A percentile compares a stretch with the other conserved stretches of the same genome.
Conservation (phyloP, 176 grass and related monocot genomes). For the Chloris gayana region DNA sequence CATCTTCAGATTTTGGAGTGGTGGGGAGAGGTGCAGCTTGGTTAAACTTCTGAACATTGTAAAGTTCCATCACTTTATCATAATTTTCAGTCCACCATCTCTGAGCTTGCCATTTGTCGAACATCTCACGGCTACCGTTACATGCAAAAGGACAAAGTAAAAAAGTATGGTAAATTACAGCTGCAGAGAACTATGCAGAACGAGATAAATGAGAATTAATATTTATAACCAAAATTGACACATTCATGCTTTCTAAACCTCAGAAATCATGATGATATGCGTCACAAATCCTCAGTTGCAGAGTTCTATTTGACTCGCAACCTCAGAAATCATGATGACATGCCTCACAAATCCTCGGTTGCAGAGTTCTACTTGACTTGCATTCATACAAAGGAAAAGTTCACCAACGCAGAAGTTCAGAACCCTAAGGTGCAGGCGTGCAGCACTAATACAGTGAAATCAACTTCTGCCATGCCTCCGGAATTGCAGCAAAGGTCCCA, state of each 20-base stretch:
- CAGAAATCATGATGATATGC: neutral
- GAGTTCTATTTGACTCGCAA: neutral
- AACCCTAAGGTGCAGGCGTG: neutral
- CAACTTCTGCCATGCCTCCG: conserved; percentile 13
- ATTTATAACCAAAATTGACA: conserved; percentile 1
- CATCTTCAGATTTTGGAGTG: conserved; percentile 87
- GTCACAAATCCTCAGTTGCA: neutral
- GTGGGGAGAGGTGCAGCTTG: conserved; percentile 75
- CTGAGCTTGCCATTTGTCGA: conserved; percentile 97
- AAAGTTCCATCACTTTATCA: conserved; percentile 95
- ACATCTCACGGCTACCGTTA: conserved; percentile 82
- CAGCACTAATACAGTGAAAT: neutral
- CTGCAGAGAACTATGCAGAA: conserved; percentile 7
- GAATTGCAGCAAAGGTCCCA: conserved; percentile 1
- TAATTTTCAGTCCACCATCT: conserved; percentile 99
- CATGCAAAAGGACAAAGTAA: neutral
- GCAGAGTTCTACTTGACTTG: conserved; percentile 1
- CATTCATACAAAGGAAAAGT: neutral
- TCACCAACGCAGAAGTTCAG: neutral
- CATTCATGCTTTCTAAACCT: neutral
- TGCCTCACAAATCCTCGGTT: neutral
- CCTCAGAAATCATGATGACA: neutral
- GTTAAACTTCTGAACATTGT: conserved; percentile 96
- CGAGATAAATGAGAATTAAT: neutral
- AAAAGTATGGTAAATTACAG: conserved; percentile 16